Conservation (phyloP, 192 early-diverging fungal species). For the Mortierella antarctica region DNA sequence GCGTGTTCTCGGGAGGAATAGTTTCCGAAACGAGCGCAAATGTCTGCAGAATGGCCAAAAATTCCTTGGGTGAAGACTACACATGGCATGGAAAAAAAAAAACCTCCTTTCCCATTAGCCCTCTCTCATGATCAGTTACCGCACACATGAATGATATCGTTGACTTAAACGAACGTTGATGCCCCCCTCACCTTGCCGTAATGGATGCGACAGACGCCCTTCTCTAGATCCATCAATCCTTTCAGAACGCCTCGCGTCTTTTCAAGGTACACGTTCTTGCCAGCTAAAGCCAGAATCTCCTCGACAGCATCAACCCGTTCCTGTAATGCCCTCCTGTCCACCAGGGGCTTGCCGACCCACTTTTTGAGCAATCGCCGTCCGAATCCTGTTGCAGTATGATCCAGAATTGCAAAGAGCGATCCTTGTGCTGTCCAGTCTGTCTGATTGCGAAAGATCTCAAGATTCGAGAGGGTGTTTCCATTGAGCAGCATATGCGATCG, state of each 20-base stretch:
- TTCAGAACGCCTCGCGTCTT: constrained; percentile 52
- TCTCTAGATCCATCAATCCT: constrained; percentile 73
- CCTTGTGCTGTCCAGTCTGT: constrained; percentile 58
- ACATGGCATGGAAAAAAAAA: background rate
- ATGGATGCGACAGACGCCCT: constrained; percentile 71
- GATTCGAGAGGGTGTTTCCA: constrained; percentile 69
- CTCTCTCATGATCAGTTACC: too few relatives aligned
- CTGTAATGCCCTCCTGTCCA: constrained; percentile 61
- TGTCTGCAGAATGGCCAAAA: constrained; percentile 60
- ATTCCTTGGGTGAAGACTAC: constrained; percentile 71
- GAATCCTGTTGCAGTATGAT: constrained; percentile 76
- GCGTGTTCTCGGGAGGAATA: constrained; percentile 18
- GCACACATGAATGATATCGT: background rate
- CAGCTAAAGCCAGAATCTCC: constrained; percentile 56
- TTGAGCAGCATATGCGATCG: constrained; percentile 73
- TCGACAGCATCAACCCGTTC: constrained; percentile 71
- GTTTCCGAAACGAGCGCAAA: constrained; percentile 54
- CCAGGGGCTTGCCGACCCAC: constrained; percentile 76
- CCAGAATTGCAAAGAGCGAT: constrained; percentile 66
- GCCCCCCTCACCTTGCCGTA: constrained; percentile 61
- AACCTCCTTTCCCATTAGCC: too few relatives aligned
- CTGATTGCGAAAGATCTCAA: constrained; percentile 73
- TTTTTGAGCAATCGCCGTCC: constrained; percentile 72
- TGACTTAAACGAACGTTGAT: background rate
- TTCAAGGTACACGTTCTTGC: constrained; percentile 47